Base-by-base conservation (phyloP, 805 yeast genomes). In the Candida multigemmis region DNA sequence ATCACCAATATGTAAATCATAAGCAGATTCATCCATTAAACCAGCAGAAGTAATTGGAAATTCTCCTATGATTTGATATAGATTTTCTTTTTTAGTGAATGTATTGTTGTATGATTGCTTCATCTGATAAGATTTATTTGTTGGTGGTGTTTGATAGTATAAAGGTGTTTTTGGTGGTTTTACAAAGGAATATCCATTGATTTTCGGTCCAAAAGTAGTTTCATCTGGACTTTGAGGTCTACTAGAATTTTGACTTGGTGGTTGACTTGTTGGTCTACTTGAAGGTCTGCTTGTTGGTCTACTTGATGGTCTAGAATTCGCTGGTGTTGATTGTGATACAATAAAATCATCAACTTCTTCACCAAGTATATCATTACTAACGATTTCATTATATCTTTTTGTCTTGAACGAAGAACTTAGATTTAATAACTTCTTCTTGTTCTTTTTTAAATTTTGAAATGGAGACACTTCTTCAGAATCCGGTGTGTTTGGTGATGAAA, bases 141-240 rank as follows among this genome's bases (percentile, higher is more conserved):
- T 35, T 5, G 30, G 22, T 9, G 51, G 47, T 10, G 46, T 37
- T 23, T 38, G 32, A 26, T 37, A n/a, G n/a, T n/a, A n/a, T n/a
- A n/a, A n/a, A n/a, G n/a, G n/a, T n/a, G n/a, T 8, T 5, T 19
- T 19, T 5, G n/a, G 24, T 1, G 56, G 52, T 19, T 60, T 51
- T 4, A 68, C 53, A 41, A 67, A 66, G 25, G 51, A 48, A 36
- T 56, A 68, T 2, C 72, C 74, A 26, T 60, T 51, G 10, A 57
- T 49, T 3, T 40, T n/a, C n/a, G n/a, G n/a, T n/a, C n/a, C n/a
- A n/a, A n/a, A n/a, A n/a, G n/a, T n/a, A n/a, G n/a, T n/a, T n/a
- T n/a, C n/a, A n/a, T n/a, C n/a, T n/a, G n/a, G n/a, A n/a, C n/a
- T n/a, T n/a, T n/a, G n/a, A n/a, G n/a, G n/a, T n/a, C n/a, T 3